These are phyloP conservation scores for Fraxinus albicans DNA, from an alignment of 305 asterid genomes.

Conservation along the genomic window DNA sequence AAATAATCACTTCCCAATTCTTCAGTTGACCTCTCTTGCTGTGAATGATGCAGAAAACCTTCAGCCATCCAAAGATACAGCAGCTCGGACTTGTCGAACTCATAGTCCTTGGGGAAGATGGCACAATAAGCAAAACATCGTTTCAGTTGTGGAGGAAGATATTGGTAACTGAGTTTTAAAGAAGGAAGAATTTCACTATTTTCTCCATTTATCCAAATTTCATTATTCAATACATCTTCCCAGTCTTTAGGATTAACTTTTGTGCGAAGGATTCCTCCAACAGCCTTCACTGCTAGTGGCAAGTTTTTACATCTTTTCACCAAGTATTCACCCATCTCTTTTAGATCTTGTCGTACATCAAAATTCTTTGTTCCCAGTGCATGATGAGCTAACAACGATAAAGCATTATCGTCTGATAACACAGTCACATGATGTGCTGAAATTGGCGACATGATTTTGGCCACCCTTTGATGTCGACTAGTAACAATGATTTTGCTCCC, in stretches of 20 bases:
- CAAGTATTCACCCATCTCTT: background rate
- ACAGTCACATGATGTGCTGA: constrained; percentile 6
- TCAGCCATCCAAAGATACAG: constrained; percentile 31
- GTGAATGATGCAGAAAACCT: constrained; percentile 14
- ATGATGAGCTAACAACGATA: constrained; percentile 21
- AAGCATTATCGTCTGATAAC: background rate
- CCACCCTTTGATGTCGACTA: constrained; percentile 21
- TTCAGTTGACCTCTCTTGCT: background rate
- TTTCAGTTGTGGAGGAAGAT: constrained; percentile 27
- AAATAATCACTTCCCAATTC: constrained; percentile 21
- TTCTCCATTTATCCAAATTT: constrained; percentile 12
- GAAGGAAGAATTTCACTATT: constrained; percentile 1
- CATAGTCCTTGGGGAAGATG: constrained; percentile 22
- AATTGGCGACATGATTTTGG: constrained; percentile 9
- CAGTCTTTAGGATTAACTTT: constrained; percentile 7
- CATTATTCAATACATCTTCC: constrained; percentile 12
- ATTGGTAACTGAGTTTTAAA: constrained; percentile 24
- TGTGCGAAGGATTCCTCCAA: background rate
- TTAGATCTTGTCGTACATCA: background rate
- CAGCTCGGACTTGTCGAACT: constrained; percentile 8
- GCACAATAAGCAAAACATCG: constrained; percentile 29
- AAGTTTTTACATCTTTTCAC: background rate
- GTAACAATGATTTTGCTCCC: constrained; percentile 34
- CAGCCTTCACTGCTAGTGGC: background rate
- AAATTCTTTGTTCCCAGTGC: background rate